Evolutionary conservation across 2,329 filamentous ascomycete genomes (phyloP), one percentile per base, ranked within the genome.

Genomic region (Arthroderma sp.): DNA sequence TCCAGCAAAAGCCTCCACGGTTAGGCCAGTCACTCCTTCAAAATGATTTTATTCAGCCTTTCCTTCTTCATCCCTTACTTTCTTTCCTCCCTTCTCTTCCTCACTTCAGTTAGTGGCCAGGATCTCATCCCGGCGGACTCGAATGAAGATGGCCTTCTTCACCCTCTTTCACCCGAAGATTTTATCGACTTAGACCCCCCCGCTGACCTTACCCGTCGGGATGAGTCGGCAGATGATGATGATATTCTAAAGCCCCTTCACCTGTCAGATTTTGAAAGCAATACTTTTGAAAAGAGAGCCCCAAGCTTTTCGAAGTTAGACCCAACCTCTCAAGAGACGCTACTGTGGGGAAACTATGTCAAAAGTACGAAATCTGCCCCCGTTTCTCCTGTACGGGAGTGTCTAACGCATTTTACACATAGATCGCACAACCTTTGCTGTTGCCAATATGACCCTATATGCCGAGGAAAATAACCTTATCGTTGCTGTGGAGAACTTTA

Each of bases 401-500:
- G 22, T 15, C 10, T 22, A 37, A 29, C 8, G 9, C 10, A n/a
- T 36, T 42, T 22, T 22, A 22, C 3, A 22, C 1, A 22, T 22
- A 46, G 44, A 46, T 42, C 28, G 7, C 30, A 41, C 30, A 6
- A 28, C 30, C 10, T 46, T 46, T 29, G 34, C 44, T 7, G 11
- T 46, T 22, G 44, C 44, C 30, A 46, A 46, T 36, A 46, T 46
- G 44, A 46, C 44, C 15, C n/a, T 45, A 10, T 45, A 41, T 27
- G 41, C 37, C 22, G 43, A 30, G 3, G 28, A 29, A 22, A 34
- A 34, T 22, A 30, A 45, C 28, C 43, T 40, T 7, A 41, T 45
- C 27, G 10, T 45, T 38, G 40, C 43, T 3, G 31, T 45, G 30
- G 43, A 45, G 28, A 37, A 38, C 15, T 43, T 43, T 29, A 36